Base-by-base conservation (phyloP, 2,329 filamentous ascomycete species). In the Acrocalymma vagum region DNA sequence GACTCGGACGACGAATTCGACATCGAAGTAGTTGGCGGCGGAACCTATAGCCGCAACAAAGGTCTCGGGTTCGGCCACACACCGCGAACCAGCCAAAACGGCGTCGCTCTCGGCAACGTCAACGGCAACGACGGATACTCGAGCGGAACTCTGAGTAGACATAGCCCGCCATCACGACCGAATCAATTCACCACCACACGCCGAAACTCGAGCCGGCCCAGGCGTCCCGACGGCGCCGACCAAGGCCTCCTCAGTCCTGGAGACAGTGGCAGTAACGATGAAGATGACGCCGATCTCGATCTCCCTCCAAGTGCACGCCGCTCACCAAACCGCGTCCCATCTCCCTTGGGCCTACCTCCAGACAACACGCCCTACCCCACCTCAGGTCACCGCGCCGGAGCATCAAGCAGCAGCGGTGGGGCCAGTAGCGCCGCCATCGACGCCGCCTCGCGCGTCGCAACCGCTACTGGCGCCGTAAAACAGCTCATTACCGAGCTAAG, bases 1-100 rank as follows among this genome's bases (percentile, higher is more conserved):
- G 94, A 99, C 66, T 96, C 90, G 29, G 94, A 99, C 64, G 94
- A 99, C 64, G 94, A 99, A 69, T 99, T 99, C 60, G 94, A 99
- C 66, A 99, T 96, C 48, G 94, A 96, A 68, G 72, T 77, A 9
- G 72, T 78, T 14, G 78, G 78, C 9, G 84, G 88, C 35, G 82
- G 82, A 13, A 84, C 87, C 6, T 95, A 92, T 60, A 86, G 87
- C 57, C 94, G 95, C 66, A 87, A 90, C 52, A 83, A 86, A 23
- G 88, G 88, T 34, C 82, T 79, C 16, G 90, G 81, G 10, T 83
- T 95, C 39, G 92, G 91, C 15, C 90, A 90, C 62, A 86, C 77
- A 4, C 89, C 90, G 11, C 84, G 86, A 38, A 77, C 57, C 3
- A 55, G 51, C 26, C 58, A 59, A 9, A 73, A 85, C 55, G 81